Evolutionary conservation across 768 basidiomycete genomes (phyloP), one percentile per base, ranked within the genome.

Genomic region (Trametes coccinea): DNA sequence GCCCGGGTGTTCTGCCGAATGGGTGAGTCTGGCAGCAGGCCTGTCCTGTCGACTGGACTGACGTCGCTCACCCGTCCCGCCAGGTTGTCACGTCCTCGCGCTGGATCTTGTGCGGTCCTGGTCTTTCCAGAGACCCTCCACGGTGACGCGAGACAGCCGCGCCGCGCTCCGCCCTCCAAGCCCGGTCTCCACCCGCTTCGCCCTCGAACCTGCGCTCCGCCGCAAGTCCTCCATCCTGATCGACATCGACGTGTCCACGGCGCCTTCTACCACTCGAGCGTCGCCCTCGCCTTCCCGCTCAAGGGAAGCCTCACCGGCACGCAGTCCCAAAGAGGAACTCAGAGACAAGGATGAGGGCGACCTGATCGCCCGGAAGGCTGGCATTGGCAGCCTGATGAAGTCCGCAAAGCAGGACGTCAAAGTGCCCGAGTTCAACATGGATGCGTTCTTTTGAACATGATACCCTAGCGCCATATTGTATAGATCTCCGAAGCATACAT

Each of bases 21-120:
- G 94, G 97, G 96, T 93, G 66, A 4, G 22, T 22, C 1, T 30
- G 17, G 14, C 45, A 27, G 16, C 46, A 37, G 27, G 6, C 54
- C n/a, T 44, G 50, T 17, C 9, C 40, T 5, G 10, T 30, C 2
- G 27, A 41, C 4, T 30, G 48, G 54, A n/a, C 53, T 60, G 14
- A 45, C 5, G 57, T 50, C 27, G 34, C 13, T 56, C 52, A 56
- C 10, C 22, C 22, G 22, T 22, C 22, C 22, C 22, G 22, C 22
- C 72, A 97, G 95, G 96, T 17, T 98, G 95, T 68, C 96, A 97
- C 71, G 84, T 84, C 5, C 78, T 99, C n/a, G 95, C 93, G 5
- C 81, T 99, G 40, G 88, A 94, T 71, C 86, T 99, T 16, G 88
- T 96, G 41, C 82, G 85, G 30, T 89, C 90, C 0, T 98, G 95